Conservation (phyloP, 2,329 filamentous ascomycete genomes). For the Fusarium gaditjirri region DNA sequence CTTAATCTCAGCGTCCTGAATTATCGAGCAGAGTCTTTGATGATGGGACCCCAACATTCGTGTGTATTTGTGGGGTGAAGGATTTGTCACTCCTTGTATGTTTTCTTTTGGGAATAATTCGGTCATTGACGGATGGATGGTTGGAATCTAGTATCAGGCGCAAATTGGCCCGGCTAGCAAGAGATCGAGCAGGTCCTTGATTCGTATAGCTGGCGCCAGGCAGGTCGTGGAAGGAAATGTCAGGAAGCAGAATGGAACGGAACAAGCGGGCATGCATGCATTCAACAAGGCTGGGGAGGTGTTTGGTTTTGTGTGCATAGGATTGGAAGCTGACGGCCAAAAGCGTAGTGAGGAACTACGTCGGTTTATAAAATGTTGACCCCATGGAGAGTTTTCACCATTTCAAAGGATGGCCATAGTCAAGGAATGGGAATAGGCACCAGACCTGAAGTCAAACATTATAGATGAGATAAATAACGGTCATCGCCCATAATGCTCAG, state of each 20-base stretch:
- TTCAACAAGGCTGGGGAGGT: slow-evolving; percentile 35
- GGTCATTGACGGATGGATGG: slow-evolving; percentile 23
- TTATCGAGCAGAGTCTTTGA: not conserved
- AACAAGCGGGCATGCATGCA: slow-evolving; percentile 34
- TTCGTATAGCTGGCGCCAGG: slow-evolving; percentile 41
- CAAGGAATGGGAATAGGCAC: not conserved
- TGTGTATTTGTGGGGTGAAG: slow-evolving; percentile 31
- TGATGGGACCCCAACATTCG: not conserved
- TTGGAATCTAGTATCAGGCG: slow-evolving; percentile 40
- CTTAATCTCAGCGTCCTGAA: slow-evolving; percentile 24
- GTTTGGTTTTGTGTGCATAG: slow-evolving; percentile 45
- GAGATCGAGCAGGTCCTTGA: slow-evolving; percentile 51
- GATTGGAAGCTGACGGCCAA: slow-evolving; percentile 34
- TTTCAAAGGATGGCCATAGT: slow-evolving; percentile 36
- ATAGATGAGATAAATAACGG: not conserved
- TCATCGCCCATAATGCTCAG: not conserved
- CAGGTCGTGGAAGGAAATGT: slow-evolving; percentile 25
- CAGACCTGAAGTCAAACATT: not conserved
- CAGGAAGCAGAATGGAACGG: slow-evolving; percentile 41
- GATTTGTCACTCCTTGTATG: slow-evolving; percentile 18
- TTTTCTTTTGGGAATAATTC: slow-evolving; percentile 31
- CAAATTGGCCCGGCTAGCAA: slow-evolving; percentile 33
- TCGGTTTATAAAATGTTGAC: slow-evolving; percentile 29
- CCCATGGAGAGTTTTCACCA: slow-evolving; percentile 1
- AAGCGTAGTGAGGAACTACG: slow-evolving; percentile 38